Conservation (phyloP, 768 basidiomycete species). For the Rhodocollybia butyracea region DNA sequence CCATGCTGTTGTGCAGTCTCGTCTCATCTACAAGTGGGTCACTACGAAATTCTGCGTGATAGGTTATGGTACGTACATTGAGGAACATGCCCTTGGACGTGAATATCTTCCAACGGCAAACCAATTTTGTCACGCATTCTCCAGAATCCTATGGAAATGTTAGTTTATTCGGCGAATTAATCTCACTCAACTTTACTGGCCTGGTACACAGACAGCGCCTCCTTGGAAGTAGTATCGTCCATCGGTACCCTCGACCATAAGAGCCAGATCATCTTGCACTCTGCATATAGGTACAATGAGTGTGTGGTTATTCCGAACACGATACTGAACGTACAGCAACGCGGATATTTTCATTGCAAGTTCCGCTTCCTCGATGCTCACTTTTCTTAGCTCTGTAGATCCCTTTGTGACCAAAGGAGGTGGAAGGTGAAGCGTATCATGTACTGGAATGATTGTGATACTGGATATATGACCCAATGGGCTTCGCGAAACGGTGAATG, state of each 20-base stretch:
- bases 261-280: slow-evolving; percentile 54
- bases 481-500: slow-evolving; percentile 50
- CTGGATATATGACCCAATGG: slow-evolving; percentile 34
- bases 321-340: slow-evolving; percentile 61
- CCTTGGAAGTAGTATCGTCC: slow-evolving; percentile 75
- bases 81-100: slow-evolving; percentile 66
- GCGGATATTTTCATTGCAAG: slow-evolving; percentile 61
- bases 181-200: slow-evolving; percentile 28
- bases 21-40: slow-evolving; percentile 27
- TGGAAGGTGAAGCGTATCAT: slow-evolving; percentile 49
- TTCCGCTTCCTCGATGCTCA: slow-evolving; percentile 28
- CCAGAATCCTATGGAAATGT: slow-evolving; percentile 58
- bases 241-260: slow-evolving; percentile 66
- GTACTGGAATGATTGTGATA: slow-evolving; percentile 49
- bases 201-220: slow-evolving; percentile 64
- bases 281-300: too few species aligned
- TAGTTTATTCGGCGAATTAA: not conserved
- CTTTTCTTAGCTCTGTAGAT: slow-evolving; percentile 10
- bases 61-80: slow-evolving; percentile 42
- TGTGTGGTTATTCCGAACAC: too few species aligned
- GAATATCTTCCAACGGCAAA: slow-evolving; percentile 67
- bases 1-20: slow-evolving; percentile 61
- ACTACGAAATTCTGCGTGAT: not conserved
- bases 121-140: slow-evolving; percentile 76
- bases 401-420: slow-evolving; percentile 29